Percentiles rank a stretch among this genome's conserved stretches.
These are phyloP conservation scores for Candida quercuum DNA, from an alignment of 805 yeast species.

Conservation along the genomic window DNA sequence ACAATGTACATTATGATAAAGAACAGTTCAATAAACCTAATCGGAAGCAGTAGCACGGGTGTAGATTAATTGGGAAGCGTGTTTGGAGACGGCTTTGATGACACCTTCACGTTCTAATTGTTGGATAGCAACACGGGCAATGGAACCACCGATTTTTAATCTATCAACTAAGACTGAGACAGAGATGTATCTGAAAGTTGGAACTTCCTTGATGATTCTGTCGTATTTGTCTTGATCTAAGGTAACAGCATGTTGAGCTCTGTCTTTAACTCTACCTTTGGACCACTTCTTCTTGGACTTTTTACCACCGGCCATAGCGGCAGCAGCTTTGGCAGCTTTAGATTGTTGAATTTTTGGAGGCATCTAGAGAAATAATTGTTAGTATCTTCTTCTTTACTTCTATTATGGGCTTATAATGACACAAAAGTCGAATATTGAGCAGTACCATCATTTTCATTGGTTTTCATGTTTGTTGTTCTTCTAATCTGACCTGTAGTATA, in stretches of 20 bases:
- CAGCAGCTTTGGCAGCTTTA: slow-evolving; percentile 99
- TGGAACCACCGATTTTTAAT: slow-evolving; percentile 97
- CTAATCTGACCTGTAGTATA: no score
- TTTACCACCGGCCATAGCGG: slow-evolving; percentile 99
- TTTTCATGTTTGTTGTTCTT: no score
- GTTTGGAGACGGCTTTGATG: slow-evolving; percentile 89
- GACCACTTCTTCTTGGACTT: slow-evolving; percentile 99
- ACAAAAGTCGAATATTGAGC: no score
- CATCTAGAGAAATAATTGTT: slow-evolving; percentile 47
- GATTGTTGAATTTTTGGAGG: slow-evolving; percentile 99
- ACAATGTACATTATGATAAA: slow-evolving; percentile 23
- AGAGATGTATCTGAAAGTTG: slow-evolving; percentile 97
- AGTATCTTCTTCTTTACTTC: no score
- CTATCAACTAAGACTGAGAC: slow-evolving; percentile 98
- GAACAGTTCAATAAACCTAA: slow-evolving; percentile 31
- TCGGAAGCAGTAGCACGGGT: slow-evolving; percentile 70
- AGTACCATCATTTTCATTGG: no score
- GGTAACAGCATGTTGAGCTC: slow-evolving; percentile 97
- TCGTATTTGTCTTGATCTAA: slow-evolving; percentile 98
- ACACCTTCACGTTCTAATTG: slow-evolving; percentile 94
- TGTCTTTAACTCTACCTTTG: slow-evolving; percentile 99
- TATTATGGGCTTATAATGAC: no score
- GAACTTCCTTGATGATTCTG: slow-evolving; percentile 98
- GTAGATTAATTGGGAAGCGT: slow-evolving; percentile 97
- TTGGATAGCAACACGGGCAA: slow-evolving; percentile 96